These are phyloP conservation scores for Arthrobotrys conoides DNA, from an alignment of 2,329 filamentous ascomycete genomes.

Conservation along the genomic window DNA sequence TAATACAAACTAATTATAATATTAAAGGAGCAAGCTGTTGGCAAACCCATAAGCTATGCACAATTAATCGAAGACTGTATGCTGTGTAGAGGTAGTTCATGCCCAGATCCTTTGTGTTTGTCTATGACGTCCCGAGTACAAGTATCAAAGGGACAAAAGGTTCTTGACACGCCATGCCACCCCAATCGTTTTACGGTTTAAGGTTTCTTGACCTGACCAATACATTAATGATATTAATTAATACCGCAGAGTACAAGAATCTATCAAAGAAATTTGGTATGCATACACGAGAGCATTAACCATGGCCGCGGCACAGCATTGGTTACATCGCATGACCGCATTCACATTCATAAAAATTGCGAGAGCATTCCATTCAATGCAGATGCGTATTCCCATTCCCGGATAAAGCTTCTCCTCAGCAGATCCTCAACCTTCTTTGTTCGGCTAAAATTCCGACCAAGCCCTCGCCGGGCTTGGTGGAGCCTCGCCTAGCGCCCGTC, in stretches of 20 bases:
- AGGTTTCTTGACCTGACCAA: background rate
- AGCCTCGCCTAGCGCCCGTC: constrained; percentile 17
- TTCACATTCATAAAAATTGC: background rate
- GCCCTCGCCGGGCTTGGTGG: constrained; percentile 6
- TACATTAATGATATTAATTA: constrained; percentile 9
- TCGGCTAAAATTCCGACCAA: constrained; percentile 16
- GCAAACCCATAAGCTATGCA: background rate
- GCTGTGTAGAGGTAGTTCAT: background rate
- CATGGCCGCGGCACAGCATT: constrained; percentile 2
- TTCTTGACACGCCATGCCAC: background rate
- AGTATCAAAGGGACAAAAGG: background rate
- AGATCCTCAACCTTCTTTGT: constrained; percentile 1
- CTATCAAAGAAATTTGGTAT: background rate
- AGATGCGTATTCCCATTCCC: background rate
- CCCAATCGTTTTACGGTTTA: background rate
- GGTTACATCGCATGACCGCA: constrained; percentile 18
- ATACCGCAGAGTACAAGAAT: background rate
- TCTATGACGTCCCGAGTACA: background rate
- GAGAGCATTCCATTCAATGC: constrained; percentile 1
- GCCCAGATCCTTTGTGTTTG: background rate
- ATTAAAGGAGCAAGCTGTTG: too few species aligned
- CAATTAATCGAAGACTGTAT: background rate
- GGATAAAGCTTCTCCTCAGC: background rate
- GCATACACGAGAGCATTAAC: background rate
- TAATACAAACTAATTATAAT: background rate